Conservation (phyloP, 768 basidiomycete genomes). For the Solioccasus polychromus region DNA sequence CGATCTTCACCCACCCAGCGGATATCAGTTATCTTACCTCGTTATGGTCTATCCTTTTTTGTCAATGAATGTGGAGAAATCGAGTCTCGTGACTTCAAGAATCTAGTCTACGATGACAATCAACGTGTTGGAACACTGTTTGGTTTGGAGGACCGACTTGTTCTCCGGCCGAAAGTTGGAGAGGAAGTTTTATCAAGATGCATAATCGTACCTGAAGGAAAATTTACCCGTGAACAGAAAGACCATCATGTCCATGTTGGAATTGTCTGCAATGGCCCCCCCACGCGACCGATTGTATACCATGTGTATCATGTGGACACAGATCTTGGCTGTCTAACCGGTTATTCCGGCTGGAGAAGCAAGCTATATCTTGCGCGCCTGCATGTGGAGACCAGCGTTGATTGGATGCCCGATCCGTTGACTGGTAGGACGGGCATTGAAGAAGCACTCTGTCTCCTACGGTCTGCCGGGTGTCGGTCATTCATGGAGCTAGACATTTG, state of each 20-base stretch:
- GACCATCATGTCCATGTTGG: neutral
- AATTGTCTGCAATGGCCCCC: conserved; percentile 7
- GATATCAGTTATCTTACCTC: neutral
- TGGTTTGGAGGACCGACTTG: conserved; percentile 36
- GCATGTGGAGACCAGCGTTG: too few species aligned
- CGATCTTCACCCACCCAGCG: neutral
- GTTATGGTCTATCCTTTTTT: neutral
- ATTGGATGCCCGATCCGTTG: too few species aligned
- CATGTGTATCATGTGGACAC: conserved; percentile 10
- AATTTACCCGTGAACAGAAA: neutral
- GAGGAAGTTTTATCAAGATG: too few species aligned
- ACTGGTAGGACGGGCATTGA: conserved; percentile 29
- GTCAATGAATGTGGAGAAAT: neutral
- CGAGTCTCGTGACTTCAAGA: neutral
- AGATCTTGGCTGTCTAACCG: too few species aligned
- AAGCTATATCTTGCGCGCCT: conserved; percentile 35
- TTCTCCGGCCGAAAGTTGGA: too few species aligned
- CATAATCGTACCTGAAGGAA: conserved; percentile 24
- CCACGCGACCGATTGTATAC: too few species aligned
- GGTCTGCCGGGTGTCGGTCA: conserved; percentile 35
- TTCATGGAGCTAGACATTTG: conserved; percentile 32
- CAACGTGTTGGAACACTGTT: conserved; percentile 41
- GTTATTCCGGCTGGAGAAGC: conserved; percentile 18
- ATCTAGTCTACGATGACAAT: neutral
- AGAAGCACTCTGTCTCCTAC: conserved; percentile 28